Base-by-base conservation (phyloP, 2,329 filamentous ascomycete genomes). In the Dactylellina parvicollis region DNA sequence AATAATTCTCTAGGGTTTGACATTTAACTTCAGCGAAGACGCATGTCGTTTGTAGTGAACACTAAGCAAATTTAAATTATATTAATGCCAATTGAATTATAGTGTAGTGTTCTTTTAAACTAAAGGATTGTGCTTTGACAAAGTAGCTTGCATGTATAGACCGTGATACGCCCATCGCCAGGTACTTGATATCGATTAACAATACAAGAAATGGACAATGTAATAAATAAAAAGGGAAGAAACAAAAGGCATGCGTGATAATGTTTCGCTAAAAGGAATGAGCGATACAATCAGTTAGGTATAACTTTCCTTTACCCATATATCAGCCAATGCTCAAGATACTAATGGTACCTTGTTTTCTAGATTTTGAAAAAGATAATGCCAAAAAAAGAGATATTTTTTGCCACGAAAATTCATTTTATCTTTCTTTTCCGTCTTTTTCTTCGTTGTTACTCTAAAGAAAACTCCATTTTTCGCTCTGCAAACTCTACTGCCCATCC, bases 231-330 rank as follows among this genome's bases (percentile, higher is more conserved):
- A 26, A 30, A 32, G 8, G 28, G 9, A 32, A 52, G 32, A 5
- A 52, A 24, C 2, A 22, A 34, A 34, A 65, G 34, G 34, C 18
- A 40, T 49, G 57, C 42, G 50, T 40, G 61, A 32, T n/a, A n/a
- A n/a, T 61, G 44, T 26, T 56, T 56, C 54, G 56, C 56, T 40
- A 32, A 62, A 62, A 70, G 54, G 56, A 71, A 22, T 56, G 60
- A 59, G 59, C 57, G 34, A 57, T 59, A 44, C 36, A 55, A 18
- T 26, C 40, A 22, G 30, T 47, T 60, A 59, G 46, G 30, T 54
- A 24, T 47, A 60, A 5, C 20, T 61, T 47, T 24, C 26, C 30
- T 59, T 52, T 34, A 34, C 64, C 32, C 18, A 52, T 52, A 52
- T 44, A 57, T 40, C 50, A 65, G 34, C 36, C 46, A 54, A 44